Evolutionary conservation across 306 rosid genomes (phyloP), one percentile per base, ranked within the genome.

Genomic region (Morella rubra): DNA sequence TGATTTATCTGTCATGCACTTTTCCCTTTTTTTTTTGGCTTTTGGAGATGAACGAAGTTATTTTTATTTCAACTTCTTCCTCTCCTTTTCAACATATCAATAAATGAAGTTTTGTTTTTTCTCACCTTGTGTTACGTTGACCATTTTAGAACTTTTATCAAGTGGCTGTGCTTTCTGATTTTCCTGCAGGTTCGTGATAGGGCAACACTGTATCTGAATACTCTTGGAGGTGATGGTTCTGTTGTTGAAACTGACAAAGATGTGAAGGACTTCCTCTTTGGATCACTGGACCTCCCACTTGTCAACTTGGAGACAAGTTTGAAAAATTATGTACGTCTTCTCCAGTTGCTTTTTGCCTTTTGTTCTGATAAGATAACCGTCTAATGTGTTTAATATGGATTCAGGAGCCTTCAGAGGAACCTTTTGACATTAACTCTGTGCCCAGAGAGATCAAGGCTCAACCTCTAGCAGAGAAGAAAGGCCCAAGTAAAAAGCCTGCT

Each of bases 391-490:
- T 71, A 50, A 73, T 81, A 60, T 74, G 65, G 81, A 70, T 86
- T 68, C 89, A 95, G 99, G 97, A 85, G 85, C 93, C 97, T 81
- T 90, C 97, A 8, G 97, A 90, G 80, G 96, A 87, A 77, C 87
- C 96, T 32, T 95, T 95, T 92, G 91, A 92, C 86, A 82, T 95
- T 52, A 82, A 84, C 73, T 88, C 86, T 1, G 99, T 92, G 64
- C 90, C 99, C 40, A 90, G 53, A 92, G 99, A 95, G 83, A 81
- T 95, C 69, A 95, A 95, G 82, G 85, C 93, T 71, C 97, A 88
- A 81, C 97, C 93, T 13, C 92, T 88, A 82, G 93, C 91, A 4
- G 99, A 95, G 87, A 95, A 95, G 88, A 95, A 95, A 81, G 93
- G 91, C 67, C 85, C 93, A 61, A 91, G 99, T 80, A 92, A 92